Evolutionary conservation across 306 rosid species (phyloP), one percentile per base, ranked within the genome.

Genomic region (Arachis stenosperma): DNA sequence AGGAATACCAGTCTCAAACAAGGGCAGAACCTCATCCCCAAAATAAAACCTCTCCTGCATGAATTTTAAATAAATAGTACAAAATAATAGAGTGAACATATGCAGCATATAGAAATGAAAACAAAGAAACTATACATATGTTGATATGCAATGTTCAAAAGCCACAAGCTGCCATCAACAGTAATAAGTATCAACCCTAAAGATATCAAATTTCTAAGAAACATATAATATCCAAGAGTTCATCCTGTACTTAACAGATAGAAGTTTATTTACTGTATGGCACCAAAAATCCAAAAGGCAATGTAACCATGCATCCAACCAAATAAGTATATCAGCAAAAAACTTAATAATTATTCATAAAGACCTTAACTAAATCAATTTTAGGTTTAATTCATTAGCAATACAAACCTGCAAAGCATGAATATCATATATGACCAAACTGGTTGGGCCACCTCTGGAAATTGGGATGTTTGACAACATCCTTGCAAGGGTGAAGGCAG

Each of bases 1-100:
- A 65, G 99, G 99, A 79, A 94, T 91, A 61, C 99, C 99, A 52
- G 99, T 94, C 79, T 86, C 99, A 75, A 94, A 94, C 87, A 94
- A 81, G 47, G 99, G 99, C 88, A 94, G 80, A 75, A 94, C 99
- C 67, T 89, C 86, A 74, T 94, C 99, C 15, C 99, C 97, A 70
- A 91, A 91, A 82, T 94, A 94, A 89, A 94, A 91, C 59, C 99
- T 89, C 81, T 94, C 99, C 99, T 94, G 92, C 73, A 42, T 13
- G 11, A n/a, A 61, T 64, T 61, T 41, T 7, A 64, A 56, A 70
- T 79, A 7, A 17, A 30, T 3, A 48, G 15, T 48, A 48, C 5
- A 48, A 36, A 65, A 39, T 44, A 9, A 46, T 27, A 79, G 13
- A 5, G 9, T 33, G 40, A 58, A n/a, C 43, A 14, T 5, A 48